Evolutionary conservation across 306 rosid species (phyloP).

Genomic region (Prunus fruticosa): DNA sequence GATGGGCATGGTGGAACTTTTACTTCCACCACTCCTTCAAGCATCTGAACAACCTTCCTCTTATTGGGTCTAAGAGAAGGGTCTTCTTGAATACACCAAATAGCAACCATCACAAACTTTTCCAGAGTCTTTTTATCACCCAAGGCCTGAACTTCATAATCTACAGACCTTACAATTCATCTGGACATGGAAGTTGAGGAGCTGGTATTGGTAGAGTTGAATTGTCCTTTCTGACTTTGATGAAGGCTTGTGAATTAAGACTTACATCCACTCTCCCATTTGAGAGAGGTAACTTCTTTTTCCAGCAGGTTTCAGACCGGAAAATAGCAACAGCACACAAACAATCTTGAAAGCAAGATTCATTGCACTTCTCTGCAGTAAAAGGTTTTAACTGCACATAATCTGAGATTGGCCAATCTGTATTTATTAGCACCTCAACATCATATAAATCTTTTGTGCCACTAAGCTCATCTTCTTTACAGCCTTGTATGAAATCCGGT

Average conservation of each 20-base stretch:
- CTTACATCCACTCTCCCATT: conserved; percentile 29
- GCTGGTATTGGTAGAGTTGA: neutral
- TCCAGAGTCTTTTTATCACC: conserved; percentile 12
- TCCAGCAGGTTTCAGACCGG: conserved; percentile 23
- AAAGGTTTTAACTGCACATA: conserved; percentile 3
- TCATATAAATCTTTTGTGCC: conserved; percentile 1
- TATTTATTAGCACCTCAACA: conserved; percentile 15
- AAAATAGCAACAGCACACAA: conserved; percentile 32
- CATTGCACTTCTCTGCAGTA: conserved; percentile 18
- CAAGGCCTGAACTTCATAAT: conserved; percentile 11
- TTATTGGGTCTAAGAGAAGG: conserved; percentile 27
- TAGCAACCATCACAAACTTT: conserved; percentile 11
- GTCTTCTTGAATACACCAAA: conserved; percentile 41
- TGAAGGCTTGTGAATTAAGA: conserved; percentile 6
- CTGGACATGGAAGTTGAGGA: no score
- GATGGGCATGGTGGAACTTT: conserved; percentile 33
- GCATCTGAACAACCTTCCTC: conserved; percentile 34
- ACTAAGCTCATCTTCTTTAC: conserved; percentile 20
- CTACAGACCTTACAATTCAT: neutral
- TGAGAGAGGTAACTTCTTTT: conserved; percentile 45
- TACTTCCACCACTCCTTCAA: conserved; percentile 39
- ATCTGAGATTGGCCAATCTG: conserved; percentile 35
- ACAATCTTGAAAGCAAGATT: conserved; percentile 35
- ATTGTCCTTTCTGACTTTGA: conserved; percentile 13
- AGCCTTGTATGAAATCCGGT: conserved; percentile 21